phyloP scores from a whole-genome alignment of 176 grass and related monocot genomes.

The Thinopyrum elongatum region DNA sequence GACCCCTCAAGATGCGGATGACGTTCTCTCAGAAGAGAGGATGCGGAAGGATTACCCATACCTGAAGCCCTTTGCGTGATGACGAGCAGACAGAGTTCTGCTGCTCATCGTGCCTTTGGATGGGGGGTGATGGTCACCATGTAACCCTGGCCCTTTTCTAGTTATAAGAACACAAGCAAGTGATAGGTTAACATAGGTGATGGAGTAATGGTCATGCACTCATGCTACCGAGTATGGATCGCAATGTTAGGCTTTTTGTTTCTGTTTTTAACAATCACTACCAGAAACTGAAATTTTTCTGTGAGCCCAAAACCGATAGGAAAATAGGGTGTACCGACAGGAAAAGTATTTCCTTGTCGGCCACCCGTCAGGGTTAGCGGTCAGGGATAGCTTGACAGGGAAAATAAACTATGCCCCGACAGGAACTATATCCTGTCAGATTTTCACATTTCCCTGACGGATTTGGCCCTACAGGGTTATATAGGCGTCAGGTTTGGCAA shows the following conservation, averaged over 20 bases:
- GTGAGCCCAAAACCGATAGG: no score
- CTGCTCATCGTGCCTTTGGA: background rate
- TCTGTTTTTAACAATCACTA: background rate
- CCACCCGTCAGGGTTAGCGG: no score
- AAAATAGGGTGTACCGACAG: no score
- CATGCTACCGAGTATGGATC: background rate
- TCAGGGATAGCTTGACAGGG: no score
- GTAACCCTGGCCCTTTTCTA: background rate
- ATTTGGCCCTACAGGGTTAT: no score
- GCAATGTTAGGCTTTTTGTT: background rate
- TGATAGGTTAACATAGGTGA: background rate
- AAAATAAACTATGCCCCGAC: no score
- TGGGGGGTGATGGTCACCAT: background rate
- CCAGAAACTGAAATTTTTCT: no score
- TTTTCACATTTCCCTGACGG: no score
- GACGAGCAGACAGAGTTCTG: background rate
- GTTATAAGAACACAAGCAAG: background rate
- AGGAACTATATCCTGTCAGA: no score
- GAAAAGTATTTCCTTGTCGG: no score
- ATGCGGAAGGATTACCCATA: slow-evolving; percentile 7
- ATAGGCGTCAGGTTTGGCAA: no score
- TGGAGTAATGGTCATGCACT: background rate
- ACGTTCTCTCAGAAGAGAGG: background rate
- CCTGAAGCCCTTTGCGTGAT: slow-evolving; percentile 11
- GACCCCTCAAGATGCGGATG: slow-evolving; percentile 29